phyloP scores from a whole-genome alignment of 23 red algal species.

The Cyanidioschyzon merolae region DNA sequence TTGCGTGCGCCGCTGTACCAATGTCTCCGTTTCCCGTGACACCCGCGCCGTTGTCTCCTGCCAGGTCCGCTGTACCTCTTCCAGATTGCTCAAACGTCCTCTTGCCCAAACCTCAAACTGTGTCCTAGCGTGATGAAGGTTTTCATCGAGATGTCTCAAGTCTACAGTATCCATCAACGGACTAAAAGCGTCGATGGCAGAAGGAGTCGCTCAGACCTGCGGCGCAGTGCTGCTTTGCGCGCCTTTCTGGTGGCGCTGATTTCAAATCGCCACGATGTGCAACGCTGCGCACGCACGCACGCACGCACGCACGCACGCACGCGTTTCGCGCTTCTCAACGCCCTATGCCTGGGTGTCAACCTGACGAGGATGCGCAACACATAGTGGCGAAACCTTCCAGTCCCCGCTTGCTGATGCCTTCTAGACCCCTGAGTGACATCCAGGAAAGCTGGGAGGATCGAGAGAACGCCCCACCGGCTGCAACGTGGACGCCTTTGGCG shows the following conservation, averaged over 20 bases:
- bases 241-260: background rate
- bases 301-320: background rate
- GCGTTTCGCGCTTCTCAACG: background rate
- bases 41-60: background rate
- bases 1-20: background rate
- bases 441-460: too few species aligned
- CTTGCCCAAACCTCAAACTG: constrained; percentile 5
- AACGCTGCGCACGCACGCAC: background rate
- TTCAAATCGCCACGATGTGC: background rate
- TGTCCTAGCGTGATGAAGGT: background rate
- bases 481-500: too few species aligned
- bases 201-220: too few species aligned
- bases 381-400: too few species aligned
- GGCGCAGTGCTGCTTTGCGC: too few species aligned
- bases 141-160: background rate
- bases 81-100: background rate
- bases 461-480: too few species aligned
- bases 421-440: background rate
- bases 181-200: too few species aligned
- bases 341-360: too few species aligned
- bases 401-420: too few species aligned
- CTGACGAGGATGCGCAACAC: too few species aligned
- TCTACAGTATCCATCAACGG: background rate
- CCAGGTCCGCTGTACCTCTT: background rate
- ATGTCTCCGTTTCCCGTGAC: background rate